Evolutionary conservation across 306 rosid genomes (phyloP).

Genomic region (Sicyos baderoa): DNA sequence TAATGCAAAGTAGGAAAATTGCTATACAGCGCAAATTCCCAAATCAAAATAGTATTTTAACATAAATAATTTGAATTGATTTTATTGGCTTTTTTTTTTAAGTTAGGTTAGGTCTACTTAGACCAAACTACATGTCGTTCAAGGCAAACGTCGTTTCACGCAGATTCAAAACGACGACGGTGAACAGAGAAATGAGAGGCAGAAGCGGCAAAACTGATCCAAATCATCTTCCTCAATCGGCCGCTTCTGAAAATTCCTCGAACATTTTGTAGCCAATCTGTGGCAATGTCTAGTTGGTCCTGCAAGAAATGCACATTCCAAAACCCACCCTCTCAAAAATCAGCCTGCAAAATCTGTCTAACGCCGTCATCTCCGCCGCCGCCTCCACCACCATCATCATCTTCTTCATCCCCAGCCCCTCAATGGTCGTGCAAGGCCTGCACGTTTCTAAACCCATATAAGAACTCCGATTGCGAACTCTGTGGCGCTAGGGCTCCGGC

Average conservation of each 20-base stretch:
- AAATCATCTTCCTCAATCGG: neutral
- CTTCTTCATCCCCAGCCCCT: constrained; percentile 39
- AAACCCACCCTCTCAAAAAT: constrained; percentile 48
- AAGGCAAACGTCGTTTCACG: neutral
- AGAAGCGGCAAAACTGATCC: neutral
- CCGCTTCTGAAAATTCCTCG: neutral
- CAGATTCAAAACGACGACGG: neutral
- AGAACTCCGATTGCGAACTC: constrained; percentile 45
- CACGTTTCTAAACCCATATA: constrained; percentile 71
- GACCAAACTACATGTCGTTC: neutral
- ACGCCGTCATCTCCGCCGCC: constrained; percentile 30
- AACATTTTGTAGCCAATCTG: neutral
- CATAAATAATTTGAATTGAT: no score
- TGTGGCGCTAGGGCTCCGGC: constrained; percentile 57
- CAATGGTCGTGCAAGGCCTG: constrained; percentile 91
- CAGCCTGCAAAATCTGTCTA: constrained; percentile 60
- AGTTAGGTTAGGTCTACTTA: no score
- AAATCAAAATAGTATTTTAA: no score
- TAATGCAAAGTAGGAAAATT: no score
- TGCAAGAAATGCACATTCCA: constrained; percentile 74
- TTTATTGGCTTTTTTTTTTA: no score
- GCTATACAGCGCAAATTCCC: no score
- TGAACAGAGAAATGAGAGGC: neutral
- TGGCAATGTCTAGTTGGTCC: constrained; percentile 57
- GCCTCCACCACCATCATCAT: neutral